phyloP scores from a whole-genome alignment of 192 early-diverging fungal species.

The Backusella tarrabulga region DNA sequence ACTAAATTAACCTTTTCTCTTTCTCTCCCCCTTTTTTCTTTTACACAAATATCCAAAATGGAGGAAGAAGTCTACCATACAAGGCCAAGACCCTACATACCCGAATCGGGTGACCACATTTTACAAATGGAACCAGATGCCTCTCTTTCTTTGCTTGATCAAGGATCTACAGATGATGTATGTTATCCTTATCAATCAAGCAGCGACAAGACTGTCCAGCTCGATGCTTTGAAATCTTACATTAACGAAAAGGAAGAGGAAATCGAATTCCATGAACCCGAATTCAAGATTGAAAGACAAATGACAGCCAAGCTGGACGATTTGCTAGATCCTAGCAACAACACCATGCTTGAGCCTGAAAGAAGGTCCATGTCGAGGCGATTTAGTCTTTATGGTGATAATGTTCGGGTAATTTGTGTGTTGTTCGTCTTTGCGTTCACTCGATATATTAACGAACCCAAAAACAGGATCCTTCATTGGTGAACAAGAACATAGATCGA shows the following conservation, averaged over 20 bases:
- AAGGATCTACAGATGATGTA: not conserved
- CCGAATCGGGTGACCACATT: not conserved
- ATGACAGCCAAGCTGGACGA: not conserved
- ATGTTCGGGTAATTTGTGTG: not conserved
- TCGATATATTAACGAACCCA: too few species aligned
- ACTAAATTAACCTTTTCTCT: not conserved
- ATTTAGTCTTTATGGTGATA: constrained; percentile 13
- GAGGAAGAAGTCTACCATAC: constrained; percentile 2
- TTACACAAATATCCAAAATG: not conserved
- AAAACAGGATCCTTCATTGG: not conserved
- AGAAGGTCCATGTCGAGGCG: not conserved
- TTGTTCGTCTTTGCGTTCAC: not conserved
- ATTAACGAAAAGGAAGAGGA: not conserved
- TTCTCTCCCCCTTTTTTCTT: not conserved
- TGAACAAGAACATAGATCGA: not conserved
- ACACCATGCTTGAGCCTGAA: not conserved
- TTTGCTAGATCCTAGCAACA: not conserved
- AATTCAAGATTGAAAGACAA: not conserved
- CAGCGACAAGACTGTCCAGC: not conserved
- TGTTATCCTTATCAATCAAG: constrained; percentile 1
- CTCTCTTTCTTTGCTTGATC: not conserved
- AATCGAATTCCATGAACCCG: not conserved
- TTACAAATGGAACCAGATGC: not conserved
- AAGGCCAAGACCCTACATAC: not conserved
- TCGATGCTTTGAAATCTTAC: not conserved